phyloP scores from a whole-genome alignment of 768 basidiomycete genomes.

The Dioszegia hungarica region DNA sequence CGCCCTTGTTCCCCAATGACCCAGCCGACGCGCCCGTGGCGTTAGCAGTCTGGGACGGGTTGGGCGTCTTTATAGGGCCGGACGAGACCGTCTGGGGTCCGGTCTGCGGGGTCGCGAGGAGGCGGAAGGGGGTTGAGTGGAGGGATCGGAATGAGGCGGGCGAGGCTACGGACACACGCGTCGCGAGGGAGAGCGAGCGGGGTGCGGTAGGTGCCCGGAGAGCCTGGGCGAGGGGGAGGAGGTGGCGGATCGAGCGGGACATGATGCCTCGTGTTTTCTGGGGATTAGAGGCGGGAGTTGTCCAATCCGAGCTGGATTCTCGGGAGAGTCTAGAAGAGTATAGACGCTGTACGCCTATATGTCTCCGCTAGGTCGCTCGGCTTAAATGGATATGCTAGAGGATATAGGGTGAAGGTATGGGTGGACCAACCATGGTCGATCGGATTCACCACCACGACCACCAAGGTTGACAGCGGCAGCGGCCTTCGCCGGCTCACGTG shows the following conservation, averaged over 20 bases:
- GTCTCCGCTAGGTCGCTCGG: too few relatives aligned
- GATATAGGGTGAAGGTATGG: not conserved
- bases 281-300: not conserved
- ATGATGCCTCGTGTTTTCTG: not conserved
- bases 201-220: not conserved
- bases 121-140: slow-evolving; percentile 18
- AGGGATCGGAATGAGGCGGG: slow-evolving; percentile 13
- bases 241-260: slow-evolving; percentile 10
- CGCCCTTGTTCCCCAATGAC: not conserved
- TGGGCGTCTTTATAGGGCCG: slow-evolving; percentile 37
- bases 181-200: not conserved
- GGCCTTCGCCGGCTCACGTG: not conserved
- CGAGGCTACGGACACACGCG: not conserved
- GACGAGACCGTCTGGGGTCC: slow-evolving; percentile 25
- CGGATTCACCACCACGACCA: not conserved
- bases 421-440: not conserved
- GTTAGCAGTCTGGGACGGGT: not conserved
- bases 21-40: not conserved
- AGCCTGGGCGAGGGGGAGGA: not conserved
- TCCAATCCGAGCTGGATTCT: not conserved
- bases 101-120: slow-evolving; percentile 32
- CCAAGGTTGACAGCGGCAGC: not conserved
- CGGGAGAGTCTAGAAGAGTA: not conserved
- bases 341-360: too few relatives aligned
- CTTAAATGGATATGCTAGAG: too few relatives aligned